Base-by-base conservation (phyloP, 805 yeast species). In the Lachancea waltii region DNA sequence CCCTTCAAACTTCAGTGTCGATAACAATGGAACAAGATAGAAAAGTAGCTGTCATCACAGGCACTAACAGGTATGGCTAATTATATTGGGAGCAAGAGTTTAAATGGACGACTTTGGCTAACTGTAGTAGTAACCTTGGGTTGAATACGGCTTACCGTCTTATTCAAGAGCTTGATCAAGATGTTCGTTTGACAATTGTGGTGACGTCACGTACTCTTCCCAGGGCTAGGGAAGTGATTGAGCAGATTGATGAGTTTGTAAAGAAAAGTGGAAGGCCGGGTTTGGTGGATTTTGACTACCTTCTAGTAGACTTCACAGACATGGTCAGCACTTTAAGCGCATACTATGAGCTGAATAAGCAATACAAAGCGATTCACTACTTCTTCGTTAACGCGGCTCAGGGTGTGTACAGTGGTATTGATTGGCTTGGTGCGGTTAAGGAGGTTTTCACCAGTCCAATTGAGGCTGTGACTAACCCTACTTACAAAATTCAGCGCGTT, bases 141-240 rank as follows among this genome's bases (percentile, higher is more conserved):
- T 65, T 84, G 45, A 84, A 85, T 50, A 82, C 87, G 17, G 95
- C 94, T 7, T 77, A 81, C 56, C 69, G 97, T 35, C 65, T 92
- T 20, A 68, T 92, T 5, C 80, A 78, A 39, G 70, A 73, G 29
- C 58, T 75, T 3, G 78, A 81, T 5, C 56, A 65, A 1, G 68
- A 68, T 14, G 65, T 66, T 7, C 68, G 81, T 42, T 53, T 92
- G 33, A 87, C 96, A 1, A 65, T 92, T 7, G 77, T 92, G 8
- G 87, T 90, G 8, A 89, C 97, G 0, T 84, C 96, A 4, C 70
- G 99, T 48, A 85, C 95, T 0, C 68, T 90, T 33, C 87, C 95
- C 6, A 76, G 86, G 41, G 97, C 80, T 4, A 79, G 79, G 41
- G 86, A 82, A 45, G 80, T 80, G 16, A 84, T 90, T 35, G 69